phyloP scores from a whole-genome alignment of 495 filamentous ascomycete genomes.

The Neohortaea acidophila region DNA sequence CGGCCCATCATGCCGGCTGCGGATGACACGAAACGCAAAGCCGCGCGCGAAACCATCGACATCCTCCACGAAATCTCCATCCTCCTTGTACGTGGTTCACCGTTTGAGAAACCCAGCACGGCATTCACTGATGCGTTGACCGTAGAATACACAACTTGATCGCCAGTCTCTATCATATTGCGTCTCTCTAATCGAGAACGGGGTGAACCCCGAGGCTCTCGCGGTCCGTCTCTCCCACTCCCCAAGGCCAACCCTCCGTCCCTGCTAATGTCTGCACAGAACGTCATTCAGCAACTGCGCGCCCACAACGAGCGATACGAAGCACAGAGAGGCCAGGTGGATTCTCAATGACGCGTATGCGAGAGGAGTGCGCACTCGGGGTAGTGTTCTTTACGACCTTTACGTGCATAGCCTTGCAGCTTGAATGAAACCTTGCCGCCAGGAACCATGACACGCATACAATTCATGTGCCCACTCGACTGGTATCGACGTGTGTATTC shows the following conservation, averaged over 20 bases:
- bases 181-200: slow-evolving; percentile 92
- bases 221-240: slow-evolving; percentile 45
- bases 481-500: too few species aligned
- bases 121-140: too few species aligned
- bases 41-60: slow-evolving; percentile 90
- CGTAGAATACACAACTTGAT: slow-evolving; percentile 81
- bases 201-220: slow-evolving; percentile 87
- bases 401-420: too few species aligned
- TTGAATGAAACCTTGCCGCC: too few species aligned
- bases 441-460: too few species aligned
- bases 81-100: slow-evolving; percentile 56
- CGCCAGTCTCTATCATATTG: slow-evolving; percentile 81
- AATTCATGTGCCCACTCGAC: too few species aligned
- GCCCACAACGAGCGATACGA: slow-evolving; percentile 17
- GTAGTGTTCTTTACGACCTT: too few species aligned
- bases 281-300: slow-evolving; percentile 24
- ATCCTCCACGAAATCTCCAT: slow-evolving; percentile 88
- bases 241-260: background rate
- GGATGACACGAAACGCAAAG: slow-evolving; percentile 58
- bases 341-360: background rate
- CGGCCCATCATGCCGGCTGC: slow-evolving; percentile 18
- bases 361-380: too few species aligned
- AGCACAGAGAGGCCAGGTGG: background rate
- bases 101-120: too few species aligned
- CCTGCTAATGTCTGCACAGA: slow-evolving; percentile 15